These are phyloP conservation scores for Mucor piriformis DNA, from an alignment of 371 early-diverging fungal genomes.

Conservation along the genomic window DNA sequence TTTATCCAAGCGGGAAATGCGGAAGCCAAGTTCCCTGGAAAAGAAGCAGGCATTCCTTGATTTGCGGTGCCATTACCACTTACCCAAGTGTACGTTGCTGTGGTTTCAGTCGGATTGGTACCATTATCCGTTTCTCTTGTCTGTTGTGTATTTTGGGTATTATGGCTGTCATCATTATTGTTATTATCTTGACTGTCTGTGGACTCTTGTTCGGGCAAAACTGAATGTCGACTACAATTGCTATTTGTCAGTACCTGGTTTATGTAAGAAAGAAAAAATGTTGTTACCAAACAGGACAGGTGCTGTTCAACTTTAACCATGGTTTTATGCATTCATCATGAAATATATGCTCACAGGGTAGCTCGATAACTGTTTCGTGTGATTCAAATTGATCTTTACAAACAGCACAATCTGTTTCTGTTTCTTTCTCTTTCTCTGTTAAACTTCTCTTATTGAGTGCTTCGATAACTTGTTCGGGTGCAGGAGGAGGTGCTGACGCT, in stretches of 20 bases:
- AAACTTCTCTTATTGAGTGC: slow-evolving; percentile 52
- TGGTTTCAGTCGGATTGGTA: neutral
- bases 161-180: slow-evolving; percentile 1
- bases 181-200: neutral
- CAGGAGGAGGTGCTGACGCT: slow-evolving; percentile 69
- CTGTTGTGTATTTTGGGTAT: slow-evolving; percentile 6
- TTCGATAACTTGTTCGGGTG: slow-evolving; percentile 66
- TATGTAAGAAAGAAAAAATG: neutral
- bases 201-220: slow-evolving; percentile 27
- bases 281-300: slow-evolving; percentile 89
- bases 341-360: slow-evolving; percentile 86
- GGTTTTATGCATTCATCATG: slow-evolving; percentile 87
- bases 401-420: slow-evolving; percentile 69
- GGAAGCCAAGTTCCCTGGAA: slow-evolving; percentile 6
- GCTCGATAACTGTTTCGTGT: slow-evolving; percentile 56
- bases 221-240: slow-evolving; percentile 40
- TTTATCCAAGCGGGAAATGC: slow-evolving; percentile 4
- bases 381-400: slow-evolving; percentile 81
- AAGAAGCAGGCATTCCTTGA: neutral
- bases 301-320: slow-evolving; percentile 86
- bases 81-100: slow-evolving; percentile 1
- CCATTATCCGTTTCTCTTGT: neutral
- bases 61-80: slow-evolving; percentile 4
- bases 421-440: slow-evolving; percentile 56
- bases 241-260: neutral